Percentiles rank a stretch among this genome's conserved stretches.
Conservation (phyloP, 192 early-diverging fungal genomes). For the Backusella tuberculispora region DNA sequence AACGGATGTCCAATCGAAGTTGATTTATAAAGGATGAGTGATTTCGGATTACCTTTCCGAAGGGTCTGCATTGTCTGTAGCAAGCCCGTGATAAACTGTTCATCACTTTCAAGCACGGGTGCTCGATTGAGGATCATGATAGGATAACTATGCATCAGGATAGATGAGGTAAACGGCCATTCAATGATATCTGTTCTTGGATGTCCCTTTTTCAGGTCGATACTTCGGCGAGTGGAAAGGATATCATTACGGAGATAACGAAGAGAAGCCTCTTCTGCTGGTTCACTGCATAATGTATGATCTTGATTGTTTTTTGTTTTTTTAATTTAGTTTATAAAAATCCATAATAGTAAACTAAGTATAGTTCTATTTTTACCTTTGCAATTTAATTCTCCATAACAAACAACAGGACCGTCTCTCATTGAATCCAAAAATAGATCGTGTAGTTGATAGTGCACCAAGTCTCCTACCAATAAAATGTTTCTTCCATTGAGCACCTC, state of each 20-base stretch:
- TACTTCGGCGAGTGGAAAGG: constrained; percentile 32
- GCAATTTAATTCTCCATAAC: constrained; percentile 59
- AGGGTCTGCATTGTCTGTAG: constrained; percentile 42
- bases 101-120: constrained; percentile 45
- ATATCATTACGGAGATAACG: constrained; percentile 55
- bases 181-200: constrained; percentile 45
- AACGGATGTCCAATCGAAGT: constrained; percentile 51
- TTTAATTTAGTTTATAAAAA: background rate
- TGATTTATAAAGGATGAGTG: constrained; percentile 52
- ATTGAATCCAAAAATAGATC: constrained; percentile 57
- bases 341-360: too few relatives aligned
- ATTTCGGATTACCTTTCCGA: constrained; percentile 34
- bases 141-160: constrained; percentile 34
- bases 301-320: constrained; percentile 19
- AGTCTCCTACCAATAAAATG: constrained; percentile 54
- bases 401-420: constrained; percentile 52
- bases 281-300: constrained; percentile 38
- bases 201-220: constrained; percentile 26
- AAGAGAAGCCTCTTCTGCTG: constrained; percentile 18
- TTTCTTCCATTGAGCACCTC: constrained; percentile 41
- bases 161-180: constrained; percentile 44
- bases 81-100: constrained; percentile 38
- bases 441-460: constrained; percentile 56
- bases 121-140: constrained; percentile 52
- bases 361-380: constrained; percentile 32